These are phyloP conservation scores for Lyophyllum semitale DNA, from an alignment of 768 basidiomycete genomes.

Conservation along the genomic window DNA sequence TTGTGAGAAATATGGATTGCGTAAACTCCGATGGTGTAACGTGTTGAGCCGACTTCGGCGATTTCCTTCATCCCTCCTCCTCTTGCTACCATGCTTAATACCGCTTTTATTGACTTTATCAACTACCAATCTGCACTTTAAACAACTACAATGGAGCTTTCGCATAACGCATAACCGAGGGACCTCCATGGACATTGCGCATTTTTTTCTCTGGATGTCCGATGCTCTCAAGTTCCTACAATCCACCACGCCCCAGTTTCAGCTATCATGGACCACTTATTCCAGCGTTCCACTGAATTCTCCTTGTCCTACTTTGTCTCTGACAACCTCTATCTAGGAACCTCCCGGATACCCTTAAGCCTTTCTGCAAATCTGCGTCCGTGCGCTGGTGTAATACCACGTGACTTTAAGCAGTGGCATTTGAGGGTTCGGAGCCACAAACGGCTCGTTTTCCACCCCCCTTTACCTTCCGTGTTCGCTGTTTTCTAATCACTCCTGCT, in stretches of 20 bases:
- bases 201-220: neutral
- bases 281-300: neutral
- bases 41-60: constrained; percentile 3
- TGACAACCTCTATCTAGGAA: neutral
- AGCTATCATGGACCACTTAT: neutral
- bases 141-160: neutral
- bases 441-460: constrained; percentile 25
- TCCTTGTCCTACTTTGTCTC: neutral
- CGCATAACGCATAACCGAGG: neutral
- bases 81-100: neutral
- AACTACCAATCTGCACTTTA: neutral
- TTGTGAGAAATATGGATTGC: constrained; percentile 13
- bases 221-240: neutral
- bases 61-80: constrained; percentile 5
- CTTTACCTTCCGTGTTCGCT: constrained; percentile 14
- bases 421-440: constrained; percentile 23
- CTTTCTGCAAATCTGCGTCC: constrained; percentile 16
- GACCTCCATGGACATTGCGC: neutral
- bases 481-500: constrained; percentile 4
- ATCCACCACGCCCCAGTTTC: neutral
- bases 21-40: constrained; percentile 11
- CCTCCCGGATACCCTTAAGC: neutral
- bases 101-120: neutral
- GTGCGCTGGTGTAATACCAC: constrained; percentile 26
- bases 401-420: constrained; percentile 23